A percentile compares a stretch with the other conserved stretches of the same genome.
These are phyloP conservation scores for Perilla frutescens DNA, from an alignment of 257 asterid species.

Conservation along the genomic window DNA sequence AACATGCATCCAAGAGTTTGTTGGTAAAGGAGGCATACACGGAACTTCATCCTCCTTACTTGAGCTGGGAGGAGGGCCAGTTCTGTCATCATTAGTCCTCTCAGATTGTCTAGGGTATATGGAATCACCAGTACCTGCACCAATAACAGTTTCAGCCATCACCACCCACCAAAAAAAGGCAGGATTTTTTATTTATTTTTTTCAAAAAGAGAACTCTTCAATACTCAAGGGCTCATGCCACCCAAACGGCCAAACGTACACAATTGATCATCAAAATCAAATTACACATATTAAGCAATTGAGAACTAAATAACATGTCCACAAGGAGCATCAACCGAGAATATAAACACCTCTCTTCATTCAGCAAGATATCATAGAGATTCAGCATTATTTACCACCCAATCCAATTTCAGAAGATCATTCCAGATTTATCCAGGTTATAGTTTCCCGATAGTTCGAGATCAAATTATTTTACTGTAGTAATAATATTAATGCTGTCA, in stretches of 20 bases:
- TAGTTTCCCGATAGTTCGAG: conserved; percentile 3
- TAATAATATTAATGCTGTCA: not conserved
- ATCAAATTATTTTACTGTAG: conserved; percentile 6
- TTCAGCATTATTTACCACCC: conserved; percentile 11
- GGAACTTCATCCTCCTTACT: conserved; percentile 56
- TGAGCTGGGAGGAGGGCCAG: conserved; percentile 41
- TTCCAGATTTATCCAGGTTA: conserved; percentile 7
- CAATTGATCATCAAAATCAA: conserved; percentile 12
- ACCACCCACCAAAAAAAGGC: not conserved
- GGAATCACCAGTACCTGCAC: conserved; percentile 51
- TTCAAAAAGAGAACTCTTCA: not conserved
- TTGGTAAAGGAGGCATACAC: conserved; percentile 42
- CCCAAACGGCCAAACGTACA: not conserved
- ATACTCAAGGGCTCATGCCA: conserved; percentile 19
- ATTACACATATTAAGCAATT: conserved; percentile 23
- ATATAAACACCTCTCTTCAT: not conserved
- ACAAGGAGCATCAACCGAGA: conserved; percentile 25
- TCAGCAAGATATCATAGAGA: conserved; percentile 20
- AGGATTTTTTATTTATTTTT: not conserved
- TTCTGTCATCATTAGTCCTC: conserved; percentile 49
- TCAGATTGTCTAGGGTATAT: conserved; percentile 48
- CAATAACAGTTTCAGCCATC: conserved; percentile 50
- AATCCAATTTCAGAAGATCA: conserved; percentile 16
- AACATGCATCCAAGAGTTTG: conserved; percentile 48
- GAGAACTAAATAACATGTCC: not conserved